Base-by-base conservation (phyloP, 805 yeast genomes). In the Kodamaea jinghongensis region DNA sequence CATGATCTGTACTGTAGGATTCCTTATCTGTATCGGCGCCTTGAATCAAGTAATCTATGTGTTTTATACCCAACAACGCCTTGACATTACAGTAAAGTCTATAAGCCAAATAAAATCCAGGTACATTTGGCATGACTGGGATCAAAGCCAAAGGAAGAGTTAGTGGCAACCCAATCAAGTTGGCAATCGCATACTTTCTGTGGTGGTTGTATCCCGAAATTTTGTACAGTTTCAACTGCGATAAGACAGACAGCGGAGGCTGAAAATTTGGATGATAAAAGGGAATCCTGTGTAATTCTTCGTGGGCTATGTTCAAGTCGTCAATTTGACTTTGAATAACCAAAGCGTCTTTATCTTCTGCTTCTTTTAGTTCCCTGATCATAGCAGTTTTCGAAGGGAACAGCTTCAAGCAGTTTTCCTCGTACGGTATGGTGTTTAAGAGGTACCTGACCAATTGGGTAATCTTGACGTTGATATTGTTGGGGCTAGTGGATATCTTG, bases 111-210 rank as follows among this genome's bases (percentile, higher is more conserved):
- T 88, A 91, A 54, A 91, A 84, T 0, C 96, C 96, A 0, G 98
- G 98, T 14, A 90, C 76, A 52, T 90, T 90, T 14, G 98, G 98
- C 3, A 89, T 58, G n/a, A 90, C 70, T 0, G 98, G 98, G 0
- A 91, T 55, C 31, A 88, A 50, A 0, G 87, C 89, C 31, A 90
- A 58, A 2, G 98, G 98, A 2, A 87, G 50, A 0, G 95, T 79
- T 32, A 90, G 47, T 2, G 97, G 97, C 3, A 91, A 60, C 3
- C 80, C 79, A 11, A 81, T 43, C 1, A 76, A 70, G 48, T 84
- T 78, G 28, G 67, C 47, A 2, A 75, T 34, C 46, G 83, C 71
- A 49, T 75, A 74, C 52, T 75, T 81, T 37, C 60, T 61, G 52
- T 90, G 96, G 34, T 67, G 65, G 1, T 66, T 48, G 28, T 71